Conservation (phyloP, 2,329 filamentous ascomycete species). For the Nectriaceae sp. region DNA sequence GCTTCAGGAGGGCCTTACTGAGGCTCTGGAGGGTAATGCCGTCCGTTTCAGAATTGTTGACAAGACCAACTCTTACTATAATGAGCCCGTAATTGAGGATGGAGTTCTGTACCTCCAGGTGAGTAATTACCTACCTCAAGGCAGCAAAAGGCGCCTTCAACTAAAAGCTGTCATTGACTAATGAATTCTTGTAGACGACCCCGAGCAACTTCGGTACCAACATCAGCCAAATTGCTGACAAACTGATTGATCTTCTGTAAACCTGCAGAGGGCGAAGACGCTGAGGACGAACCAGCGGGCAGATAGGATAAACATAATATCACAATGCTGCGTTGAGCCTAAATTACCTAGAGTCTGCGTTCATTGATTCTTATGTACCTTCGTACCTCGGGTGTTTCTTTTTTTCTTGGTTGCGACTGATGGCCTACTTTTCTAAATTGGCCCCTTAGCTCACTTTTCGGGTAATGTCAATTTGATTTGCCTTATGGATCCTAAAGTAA, state of each 20-base stretch:
- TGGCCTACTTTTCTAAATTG: no score
- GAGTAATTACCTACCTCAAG: constrained; percentile 12
- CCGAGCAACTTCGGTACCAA: constrained; percentile 41
- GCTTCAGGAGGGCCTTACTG: constrained; percentile 49
- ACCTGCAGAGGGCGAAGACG: no score
- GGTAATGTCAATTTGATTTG: no score
- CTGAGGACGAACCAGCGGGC: no score
- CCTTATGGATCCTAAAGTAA: no score
- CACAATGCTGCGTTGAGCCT: no score
- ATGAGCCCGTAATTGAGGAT: constrained; percentile 50
- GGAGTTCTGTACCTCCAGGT: constrained; percentile 54
- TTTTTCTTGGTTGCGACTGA: no score
- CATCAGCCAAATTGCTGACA: constrained; percentile 33
- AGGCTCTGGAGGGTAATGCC: constrained; percentile 45
- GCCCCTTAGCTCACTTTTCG: no score
- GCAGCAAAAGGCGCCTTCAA: background rate
- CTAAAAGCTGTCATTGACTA: constrained; percentile 2
- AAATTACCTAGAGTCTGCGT: no score
- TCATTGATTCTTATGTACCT: no score
- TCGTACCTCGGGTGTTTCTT: no score
- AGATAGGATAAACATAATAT: no score
- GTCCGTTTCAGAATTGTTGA: constrained; percentile 51
- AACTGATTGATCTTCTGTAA: constrained; percentile 39
- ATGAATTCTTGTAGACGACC: constrained; percentile 29
- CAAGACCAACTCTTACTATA: constrained; percentile 40